A percentile compares a stretch with the other conserved stretches of the same genome.
phyloP scores from a whole-genome alignment of 495 filamentous ascomycete genomes.

The Xanthoparmelia taractica region DNA sequence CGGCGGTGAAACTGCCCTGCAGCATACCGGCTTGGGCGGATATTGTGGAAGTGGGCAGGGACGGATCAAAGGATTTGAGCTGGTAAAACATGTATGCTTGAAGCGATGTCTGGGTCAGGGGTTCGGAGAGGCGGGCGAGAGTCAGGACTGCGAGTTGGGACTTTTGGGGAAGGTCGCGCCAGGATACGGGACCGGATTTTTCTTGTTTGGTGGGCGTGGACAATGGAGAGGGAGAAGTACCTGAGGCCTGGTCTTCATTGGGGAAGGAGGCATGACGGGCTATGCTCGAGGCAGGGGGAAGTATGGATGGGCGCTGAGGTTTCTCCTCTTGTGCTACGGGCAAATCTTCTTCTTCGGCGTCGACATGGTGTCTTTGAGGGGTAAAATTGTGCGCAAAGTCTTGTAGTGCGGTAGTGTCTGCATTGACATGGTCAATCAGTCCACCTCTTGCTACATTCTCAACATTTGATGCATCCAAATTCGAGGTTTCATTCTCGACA shows the following conservation, averaged over 20 bases:
- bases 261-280: constrained; percentile 12
- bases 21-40: constrained; percentile 71
- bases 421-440: neutral
- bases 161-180: constrained; percentile 64
- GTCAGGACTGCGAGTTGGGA: constrained; percentile 68
- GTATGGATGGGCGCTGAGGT: constrained; percentile 8
- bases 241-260: constrained; percentile 11
- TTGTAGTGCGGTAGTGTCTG: neutral
- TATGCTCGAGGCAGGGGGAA: constrained; percentile 15
- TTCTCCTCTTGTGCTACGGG: neutral
- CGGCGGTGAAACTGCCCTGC: constrained; percentile 70
- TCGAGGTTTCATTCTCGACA: neutral
- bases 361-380: neutral
- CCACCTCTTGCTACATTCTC: no score
- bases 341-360: neutral
- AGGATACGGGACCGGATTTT: constrained; percentile 48
- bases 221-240: neutral
- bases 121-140: constrained; percentile 56
- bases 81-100: constrained; percentile 74
- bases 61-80: constrained; percentile 61
- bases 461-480: constrained; percentile 6
- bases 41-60: constrained; percentile 58
- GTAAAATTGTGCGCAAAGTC: neutral
- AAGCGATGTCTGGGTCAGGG: constrained; percentile 32
- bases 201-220: neutral